phyloP scores from a whole-genome alignment of 805 yeast species.

The Saccharomycopsis microspora region DNA sequence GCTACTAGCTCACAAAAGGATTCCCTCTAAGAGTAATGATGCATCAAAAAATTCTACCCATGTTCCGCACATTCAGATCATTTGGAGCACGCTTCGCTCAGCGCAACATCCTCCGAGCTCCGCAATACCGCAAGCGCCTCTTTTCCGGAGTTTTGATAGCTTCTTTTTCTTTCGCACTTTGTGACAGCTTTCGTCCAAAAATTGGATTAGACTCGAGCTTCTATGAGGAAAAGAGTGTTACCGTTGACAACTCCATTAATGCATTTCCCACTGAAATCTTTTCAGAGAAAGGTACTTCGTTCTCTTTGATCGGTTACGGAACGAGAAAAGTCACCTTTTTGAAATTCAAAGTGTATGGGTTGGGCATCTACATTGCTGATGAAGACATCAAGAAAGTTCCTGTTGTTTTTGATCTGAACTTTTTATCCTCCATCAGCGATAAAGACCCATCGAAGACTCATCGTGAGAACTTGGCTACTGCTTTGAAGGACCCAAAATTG shows the following conservation, averaged over 20 bases:
- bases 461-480: slow-evolving; percentile 28
- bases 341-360: slow-evolving; percentile 73
- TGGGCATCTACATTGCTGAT: slow-evolving; percentile 68
- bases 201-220: too few species aligned
- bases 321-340: slow-evolving; percentile 75
- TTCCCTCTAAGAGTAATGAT: too few species aligned
- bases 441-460: slow-evolving; percentile 23
- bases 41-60: too few species aligned
- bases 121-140: too few species aligned
- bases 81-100: too few species aligned
- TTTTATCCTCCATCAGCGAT: slow-evolving; percentile 28
- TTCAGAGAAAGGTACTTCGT: slow-evolving; percentile 22
- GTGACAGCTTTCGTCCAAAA: too few species aligned
- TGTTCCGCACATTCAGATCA: too few species aligned
- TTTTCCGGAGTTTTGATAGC: too few species aligned
- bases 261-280: slow-evolving; percentile 32
- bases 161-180: too few species aligned
- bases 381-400: slow-evolving; percentile 37
- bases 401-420: slow-evolving; percentile 32
- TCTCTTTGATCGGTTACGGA: slow-evolving; percentile 66
- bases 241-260: slow-evolving; percentile 37
- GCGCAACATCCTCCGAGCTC: too few species aligned
- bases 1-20: too few species aligned
- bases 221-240: too few species aligned
- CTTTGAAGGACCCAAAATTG: slow-evolving; percentile 38